Percentiles rank a stretch among this genome's conserved stretches.
phyloP scores from a whole-genome alignment of 345 rosid species.

The Punica granatum region DNA sequence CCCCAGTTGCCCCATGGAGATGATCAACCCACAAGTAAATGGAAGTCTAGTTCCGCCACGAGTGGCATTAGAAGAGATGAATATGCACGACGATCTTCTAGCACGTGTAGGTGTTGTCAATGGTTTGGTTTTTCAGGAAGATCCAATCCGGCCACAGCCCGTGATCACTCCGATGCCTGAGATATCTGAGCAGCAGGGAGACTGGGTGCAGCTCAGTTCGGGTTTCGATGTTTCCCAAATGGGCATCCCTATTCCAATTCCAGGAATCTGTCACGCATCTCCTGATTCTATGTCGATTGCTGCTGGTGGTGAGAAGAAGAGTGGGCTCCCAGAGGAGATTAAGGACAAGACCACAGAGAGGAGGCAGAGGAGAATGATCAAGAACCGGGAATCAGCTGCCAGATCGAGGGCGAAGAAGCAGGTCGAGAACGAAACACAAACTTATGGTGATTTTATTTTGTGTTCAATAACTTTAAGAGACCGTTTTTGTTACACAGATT shows the following conservation, averaged over 20 bases:
- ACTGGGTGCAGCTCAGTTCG: slow-evolving; percentile 11
- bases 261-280: neutral
- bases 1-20: neutral
- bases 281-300: neutral
- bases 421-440: slow-evolving; percentile 4
- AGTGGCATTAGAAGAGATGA: neutral
- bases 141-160: slow-evolving; percentile 2
- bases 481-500: no score
- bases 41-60: neutral
- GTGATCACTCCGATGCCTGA: neutral
- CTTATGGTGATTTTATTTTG: neutral
- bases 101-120: neutral
- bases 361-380: slow-evolving; percentile 15
- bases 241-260: neutral
- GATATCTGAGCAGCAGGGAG: slow-evolving; percentile 4
- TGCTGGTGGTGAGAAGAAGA: slow-evolving; percentile 8
- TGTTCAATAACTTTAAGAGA: neutral
- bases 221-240: slow-evolving; percentile 1
- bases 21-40: neutral
- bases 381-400: slow-evolving; percentile 33
- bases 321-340: slow-evolving; percentile 4
- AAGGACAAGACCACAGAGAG: slow-evolving; percentile 10
- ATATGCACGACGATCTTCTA: neutral
- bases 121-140: neutral
- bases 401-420: slow-evolving; percentile 30